Percentiles rank a stretch among this genome's conserved stretches.
phyloP scores from a whole-genome alignment of 2,329 filamentous ascomycete genomes.

The Orbilia oligospora region DNA sequence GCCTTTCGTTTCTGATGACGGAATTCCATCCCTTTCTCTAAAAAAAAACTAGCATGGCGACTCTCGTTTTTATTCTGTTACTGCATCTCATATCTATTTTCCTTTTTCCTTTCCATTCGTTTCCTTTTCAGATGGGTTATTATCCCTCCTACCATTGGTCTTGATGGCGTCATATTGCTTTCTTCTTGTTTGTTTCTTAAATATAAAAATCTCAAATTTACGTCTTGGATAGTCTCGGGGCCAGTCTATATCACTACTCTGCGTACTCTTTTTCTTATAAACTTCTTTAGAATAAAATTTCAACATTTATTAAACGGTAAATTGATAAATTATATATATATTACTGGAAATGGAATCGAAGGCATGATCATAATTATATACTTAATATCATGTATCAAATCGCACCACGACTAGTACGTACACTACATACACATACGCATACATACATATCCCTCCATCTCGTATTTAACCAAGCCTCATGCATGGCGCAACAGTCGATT shows the following conservation, averaged over 20 bases:
- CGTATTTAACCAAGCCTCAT: neutral
- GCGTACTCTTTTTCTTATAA: neutral
- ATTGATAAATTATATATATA: too few species aligned
- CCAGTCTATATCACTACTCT: neutral
- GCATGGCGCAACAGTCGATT: neutral
- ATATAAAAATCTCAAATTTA: constrained; percentile 33
- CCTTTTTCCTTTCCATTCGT: neutral
- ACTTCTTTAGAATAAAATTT: too few species aligned
- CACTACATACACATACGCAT: too few species aligned
- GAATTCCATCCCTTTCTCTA: constrained; percentile 26
- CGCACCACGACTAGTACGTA: too few species aligned
- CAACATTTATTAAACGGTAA: too few species aligned
- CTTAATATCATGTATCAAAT: too few species aligned
- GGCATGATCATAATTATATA: too few species aligned
- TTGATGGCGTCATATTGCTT: constrained; percentile 30
- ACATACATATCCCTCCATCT: neutral
- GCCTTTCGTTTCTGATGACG: constrained; percentile 51
- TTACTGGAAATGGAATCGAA: too few species aligned
- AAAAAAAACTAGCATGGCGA: constrained; percentile 36
- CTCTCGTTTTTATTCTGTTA: constrained; percentile 25
- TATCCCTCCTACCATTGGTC: constrained; percentile 4
- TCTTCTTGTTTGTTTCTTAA: constrained; percentile 14
- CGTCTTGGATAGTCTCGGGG: too few species aligned
- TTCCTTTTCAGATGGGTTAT: constrained; percentile 18
- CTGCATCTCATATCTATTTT: constrained; percentile 20